Percentiles rank a stretch among this genome's conserved stretches.
Conservation (phyloP, 2,329 filamentous ascomycete species). For the Huntiella abstrusa region DNA sequence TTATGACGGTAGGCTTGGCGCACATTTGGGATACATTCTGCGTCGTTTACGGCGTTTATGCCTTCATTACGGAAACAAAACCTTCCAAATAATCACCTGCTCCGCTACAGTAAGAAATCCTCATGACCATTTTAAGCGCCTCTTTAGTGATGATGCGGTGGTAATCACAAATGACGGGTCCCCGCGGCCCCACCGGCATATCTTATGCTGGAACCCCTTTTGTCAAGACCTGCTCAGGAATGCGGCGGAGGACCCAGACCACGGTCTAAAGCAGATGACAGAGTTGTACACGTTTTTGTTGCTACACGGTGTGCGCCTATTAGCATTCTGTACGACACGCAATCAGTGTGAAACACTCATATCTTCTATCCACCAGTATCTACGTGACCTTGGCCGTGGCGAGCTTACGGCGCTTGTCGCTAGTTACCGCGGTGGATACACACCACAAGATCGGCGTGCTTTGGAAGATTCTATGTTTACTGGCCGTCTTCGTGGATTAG, state of each 20-base stretch:
- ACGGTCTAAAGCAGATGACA: constrained; percentile 48
- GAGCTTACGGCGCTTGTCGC: constrained; percentile 70
- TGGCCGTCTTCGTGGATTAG: constrained; percentile 77
- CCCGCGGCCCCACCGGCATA: constrained; percentile 28
- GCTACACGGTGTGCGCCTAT: constrained; percentile 71
- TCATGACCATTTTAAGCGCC: constrained; percentile 71
- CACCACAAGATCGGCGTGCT: constrained; percentile 65
- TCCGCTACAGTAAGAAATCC: constrained; percentile 94
- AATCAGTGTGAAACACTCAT: constrained; percentile 78
- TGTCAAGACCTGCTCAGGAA: constrained; percentile 1
- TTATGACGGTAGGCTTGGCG: constrained; percentile 87
- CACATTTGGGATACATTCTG: constrained; percentile 92
- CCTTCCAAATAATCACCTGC: constrained; percentile 65
- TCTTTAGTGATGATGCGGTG: constrained; percentile 73
- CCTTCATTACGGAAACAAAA: constrained; percentile 69
- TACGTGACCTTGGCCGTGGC: constrained; percentile 50
- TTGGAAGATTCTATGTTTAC: constrained; percentile 97
- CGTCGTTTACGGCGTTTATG: constrained; percentile 71
- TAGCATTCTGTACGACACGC: constrained; percentile 78
- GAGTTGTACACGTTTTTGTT: constrained; percentile 80
- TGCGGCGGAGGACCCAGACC: constrained; percentile 1
- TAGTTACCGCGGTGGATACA: constrained; percentile 92
- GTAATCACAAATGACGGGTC: constrained; percentile 85
- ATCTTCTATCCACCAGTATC: constrained; percentile 58
- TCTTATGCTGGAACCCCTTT: constrained; percentile 6